phyloP scores from a whole-genome alignment of 768 basidiomycete genomes.

The Lactarius hatsudake region DNA sequence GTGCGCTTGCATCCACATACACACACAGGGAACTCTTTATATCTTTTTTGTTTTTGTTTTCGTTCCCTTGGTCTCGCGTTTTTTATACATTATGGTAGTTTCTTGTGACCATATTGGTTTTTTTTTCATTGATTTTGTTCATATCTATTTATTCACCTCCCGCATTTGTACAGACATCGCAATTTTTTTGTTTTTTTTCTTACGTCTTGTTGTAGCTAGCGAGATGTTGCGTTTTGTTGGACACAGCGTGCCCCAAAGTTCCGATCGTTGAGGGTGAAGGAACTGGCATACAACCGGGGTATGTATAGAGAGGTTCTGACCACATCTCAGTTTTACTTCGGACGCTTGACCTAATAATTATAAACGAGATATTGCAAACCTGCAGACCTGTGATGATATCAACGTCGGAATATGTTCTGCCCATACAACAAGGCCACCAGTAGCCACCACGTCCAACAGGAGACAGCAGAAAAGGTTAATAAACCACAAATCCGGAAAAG shows the following conservation, averaged over 20 bases:
- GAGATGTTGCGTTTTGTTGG: neutral
- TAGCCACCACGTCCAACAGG: no score
- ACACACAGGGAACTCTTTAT: constrained; percentile 5
- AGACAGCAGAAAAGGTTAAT: no score
- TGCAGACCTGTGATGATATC: no score
- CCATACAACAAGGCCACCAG: no score
- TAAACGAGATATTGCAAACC: no score
- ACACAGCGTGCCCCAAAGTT: neutral
- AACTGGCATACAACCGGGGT: no score
- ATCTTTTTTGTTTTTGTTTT: constrained; percentile 5
- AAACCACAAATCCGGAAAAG: no score
- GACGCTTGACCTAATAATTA: no score
- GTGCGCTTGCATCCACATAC: neutral
- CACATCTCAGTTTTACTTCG: no score
- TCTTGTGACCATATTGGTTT: neutral
- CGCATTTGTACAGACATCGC: constrained; percentile 21
- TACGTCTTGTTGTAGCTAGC: neutral
- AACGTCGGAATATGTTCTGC: no score
- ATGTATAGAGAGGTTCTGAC: no score
- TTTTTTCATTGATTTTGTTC: constrained; percentile 11
- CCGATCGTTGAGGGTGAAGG: no score
- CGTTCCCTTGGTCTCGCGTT: neutral
- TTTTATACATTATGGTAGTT: neutral
- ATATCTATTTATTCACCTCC: constrained; percentile 15
- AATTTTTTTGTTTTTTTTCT: constrained; percentile 1